Percentiles rank a stretch among this genome's conserved stretches.
Evolutionary conservation across 2,329 filamentous ascomycete species (phyloP).

Genomic region (Zymoseptoria pseudotritici): DNA sequence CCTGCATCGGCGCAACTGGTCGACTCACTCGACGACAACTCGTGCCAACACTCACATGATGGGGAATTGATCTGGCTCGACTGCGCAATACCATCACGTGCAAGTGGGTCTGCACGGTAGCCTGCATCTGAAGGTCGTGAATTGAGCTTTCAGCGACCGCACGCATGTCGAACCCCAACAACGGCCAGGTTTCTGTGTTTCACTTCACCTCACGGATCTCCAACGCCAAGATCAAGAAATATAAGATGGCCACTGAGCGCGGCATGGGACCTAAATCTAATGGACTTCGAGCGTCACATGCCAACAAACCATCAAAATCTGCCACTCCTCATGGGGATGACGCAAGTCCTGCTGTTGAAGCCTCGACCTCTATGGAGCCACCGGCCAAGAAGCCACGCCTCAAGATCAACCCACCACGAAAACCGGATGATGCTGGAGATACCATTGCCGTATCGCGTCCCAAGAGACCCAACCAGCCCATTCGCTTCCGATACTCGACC

Average conservation of each 20-base stretch:
- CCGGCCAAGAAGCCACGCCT: slow-evolving; percentile 21
- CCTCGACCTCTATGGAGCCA: slow-evolving; percentile 9
- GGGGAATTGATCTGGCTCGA: neutral
- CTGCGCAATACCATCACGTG: neutral
- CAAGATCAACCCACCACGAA: slow-evolving; percentile 21
- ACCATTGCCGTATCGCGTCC: slow-evolving; percentile 22
- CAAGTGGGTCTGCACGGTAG: neutral
- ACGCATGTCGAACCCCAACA: neutral
- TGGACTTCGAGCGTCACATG: neutral
- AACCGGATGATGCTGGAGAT: slow-evolving; percentile 6
- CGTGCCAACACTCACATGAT: neutral
- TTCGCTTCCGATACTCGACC: slow-evolving; percentile 12
- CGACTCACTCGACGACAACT: neutral
- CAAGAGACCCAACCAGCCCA: slow-evolving; percentile 10
- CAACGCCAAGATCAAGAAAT: slow-evolving; percentile 23
- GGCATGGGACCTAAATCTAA: slow-evolving; percentile 16
- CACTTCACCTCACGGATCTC: slow-evolving; percentile 25
- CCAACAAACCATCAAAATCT: neutral
- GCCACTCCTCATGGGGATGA: neutral
- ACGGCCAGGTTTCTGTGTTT: slow-evolving; percentile 17
- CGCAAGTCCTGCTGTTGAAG: slow-evolving; percentile 4
- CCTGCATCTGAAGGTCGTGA: neutral
- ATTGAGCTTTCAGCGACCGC: neutral
- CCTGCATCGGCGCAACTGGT: neutral
- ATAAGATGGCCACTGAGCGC: slow-evolving; percentile 20